Evolutionary conservation across 169 alveolate genomes (phyloP).

Genomic region (Plasmodium vinckei): DNA sequence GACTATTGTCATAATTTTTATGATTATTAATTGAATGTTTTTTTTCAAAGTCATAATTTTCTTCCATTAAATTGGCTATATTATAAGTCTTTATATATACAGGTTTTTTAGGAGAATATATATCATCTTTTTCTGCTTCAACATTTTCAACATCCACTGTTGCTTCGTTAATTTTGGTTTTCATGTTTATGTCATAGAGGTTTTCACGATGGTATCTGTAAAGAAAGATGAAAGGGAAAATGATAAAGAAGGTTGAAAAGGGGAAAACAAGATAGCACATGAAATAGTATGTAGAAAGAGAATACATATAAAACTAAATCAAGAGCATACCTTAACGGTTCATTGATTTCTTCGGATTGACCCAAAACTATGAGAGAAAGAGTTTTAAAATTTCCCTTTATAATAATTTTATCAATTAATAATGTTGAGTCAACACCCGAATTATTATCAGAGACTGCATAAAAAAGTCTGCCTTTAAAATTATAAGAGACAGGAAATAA

Average conservation of each 20-base stretch:
- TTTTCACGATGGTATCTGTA: constrained; percentile 54
- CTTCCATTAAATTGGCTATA: constrained; percentile 41
- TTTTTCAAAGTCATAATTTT: neutral
- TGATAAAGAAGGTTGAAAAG: neutral
- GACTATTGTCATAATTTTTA: neutral
- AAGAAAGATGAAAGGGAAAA: neutral
- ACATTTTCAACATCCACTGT: constrained; percentile 70
- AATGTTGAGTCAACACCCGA: constrained; percentile 40
- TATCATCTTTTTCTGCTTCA: constrained; percentile 56
- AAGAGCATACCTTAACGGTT: constrained; percentile 27
- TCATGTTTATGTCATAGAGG: constrained; percentile 31
- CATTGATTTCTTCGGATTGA: constrained; percentile 44
- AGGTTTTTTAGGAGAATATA: constrained; percentile 38
- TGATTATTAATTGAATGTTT: neutral
- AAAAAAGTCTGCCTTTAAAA: constrained; percentile 58
- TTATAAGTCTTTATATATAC: constrained; percentile 57
- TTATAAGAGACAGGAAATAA: constrained; percentile 40
- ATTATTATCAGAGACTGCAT: constrained; percentile 11
- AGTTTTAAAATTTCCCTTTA: constrained; percentile 61
- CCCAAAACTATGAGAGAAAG: constrained; percentile 53
- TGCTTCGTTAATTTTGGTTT: constrained; percentile 26
- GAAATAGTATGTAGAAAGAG: neutral
- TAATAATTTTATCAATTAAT: constrained; percentile 45
- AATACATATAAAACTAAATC: neutral
- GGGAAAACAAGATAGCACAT: neutral